Conservation (phyloP, 495 filamentous ascomycete species). For the Aspergillus indologenus region DNA sequence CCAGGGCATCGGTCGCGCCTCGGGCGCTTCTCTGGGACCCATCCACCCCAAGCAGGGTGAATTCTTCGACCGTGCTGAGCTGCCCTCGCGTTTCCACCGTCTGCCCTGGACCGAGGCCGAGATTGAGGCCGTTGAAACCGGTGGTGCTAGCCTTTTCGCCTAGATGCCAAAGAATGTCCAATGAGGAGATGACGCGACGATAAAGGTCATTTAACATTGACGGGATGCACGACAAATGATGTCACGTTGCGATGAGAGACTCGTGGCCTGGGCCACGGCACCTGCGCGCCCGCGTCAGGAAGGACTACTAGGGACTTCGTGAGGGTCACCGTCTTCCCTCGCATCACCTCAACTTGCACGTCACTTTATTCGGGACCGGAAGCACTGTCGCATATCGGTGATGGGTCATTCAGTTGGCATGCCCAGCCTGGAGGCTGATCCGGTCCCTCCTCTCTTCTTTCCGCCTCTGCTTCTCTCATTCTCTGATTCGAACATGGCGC, state of each 20-base stretch:
- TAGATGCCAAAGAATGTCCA: slow-evolving; percentile 26
- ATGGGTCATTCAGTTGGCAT: slow-evolving; percentile 3
- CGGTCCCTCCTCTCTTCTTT: slow-evolving; percentile 2
- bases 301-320: slow-evolving; percentile 3
- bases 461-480: slow-evolving; percentile 14
- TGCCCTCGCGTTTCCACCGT: slow-evolving; percentile 78
- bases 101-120: slow-evolving; percentile 69
- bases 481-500: slow-evolving; percentile 30
- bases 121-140: slow-evolving; percentile 93
- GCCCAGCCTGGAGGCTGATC: not conserved
- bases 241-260: slow-evolving; percentile 6
- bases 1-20: slow-evolving; percentile 57
- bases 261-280: not conserved
- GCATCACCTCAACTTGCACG: slow-evolving; percentile 4
- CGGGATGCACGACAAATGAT: slow-evolving; percentile 13
- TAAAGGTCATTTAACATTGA: slow-evolving; percentile 13
- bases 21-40: slow-evolving; percentile 67
- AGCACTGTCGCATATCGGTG: slow-evolving; percentile 2
- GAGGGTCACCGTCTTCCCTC: not conserved
- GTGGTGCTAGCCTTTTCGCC: slow-evolving; percentile 70
- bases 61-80: slow-evolving; percentile 84
- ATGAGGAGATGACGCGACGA: slow-evolving; percentile 20
- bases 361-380: not conserved
- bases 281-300: slow-evolving; percentile 3
- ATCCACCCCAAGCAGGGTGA: slow-evolving; percentile 68